Percentiles rank a stretch among this genome's conserved stretches.
Conservation (phyloP, 1,284 basidiomycete genomes). For the Cryptococcus jaspeensis region DNA sequence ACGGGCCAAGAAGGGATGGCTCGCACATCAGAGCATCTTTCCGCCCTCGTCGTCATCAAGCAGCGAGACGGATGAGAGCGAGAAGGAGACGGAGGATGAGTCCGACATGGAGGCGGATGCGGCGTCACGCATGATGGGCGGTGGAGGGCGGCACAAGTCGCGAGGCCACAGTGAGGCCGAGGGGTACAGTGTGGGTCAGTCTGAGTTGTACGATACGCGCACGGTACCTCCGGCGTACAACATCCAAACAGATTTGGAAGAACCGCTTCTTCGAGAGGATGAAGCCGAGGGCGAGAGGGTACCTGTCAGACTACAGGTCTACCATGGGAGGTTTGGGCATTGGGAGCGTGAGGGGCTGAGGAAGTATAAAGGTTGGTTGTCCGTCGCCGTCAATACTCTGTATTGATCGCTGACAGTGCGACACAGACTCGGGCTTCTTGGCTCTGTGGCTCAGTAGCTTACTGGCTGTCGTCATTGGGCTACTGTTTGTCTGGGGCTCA, state of each 20-base stretch:
- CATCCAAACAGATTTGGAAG: slow-evolving; percentile 23
- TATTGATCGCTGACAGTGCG: background rate
- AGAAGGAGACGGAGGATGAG: slow-evolving; percentile 41
- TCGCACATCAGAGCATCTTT: slow-evolving; percentile 51
- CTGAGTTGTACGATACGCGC: slow-evolving; percentile 19
- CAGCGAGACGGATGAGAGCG: slow-evolving; percentile 35
- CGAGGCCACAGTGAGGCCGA: slow-evolving; percentile 8
- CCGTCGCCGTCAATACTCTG: background rate
- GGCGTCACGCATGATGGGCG: slow-evolving; percentile 28
- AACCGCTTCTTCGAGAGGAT: slow-evolving; percentile 33
- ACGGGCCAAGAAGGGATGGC: slow-evolving; percentile 46
- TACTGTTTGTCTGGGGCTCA: slow-evolving; percentile 50
- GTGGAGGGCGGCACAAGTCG: slow-evolving; percentile 18
- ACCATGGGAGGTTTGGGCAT: slow-evolving; percentile 48
- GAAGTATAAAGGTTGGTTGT: slow-evolving; percentile 48
- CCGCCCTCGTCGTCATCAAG: slow-evolving; percentile 44
- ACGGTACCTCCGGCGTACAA: slow-evolving; percentile 2
- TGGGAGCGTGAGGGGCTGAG: slow-evolving; percentile 47
- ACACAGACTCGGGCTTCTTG: slow-evolving; percentile 45
- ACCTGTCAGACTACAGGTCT: slow-evolving; percentile 46
- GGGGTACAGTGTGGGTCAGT: slow-evolving; percentile 19
- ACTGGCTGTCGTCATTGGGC: slow-evolving; percentile 40
- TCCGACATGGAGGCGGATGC: slow-evolving; percentile 25
- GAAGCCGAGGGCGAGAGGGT: slow-evolving; percentile 17
- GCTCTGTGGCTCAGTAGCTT: slow-evolving; percentile 46